Evolutionary conservation across 2,329 filamentous ascomycete genomes (phyloP), one percentile per base, ranked within the genome.

Genomic region (Graphiopsis chlorocephala): DNA sequence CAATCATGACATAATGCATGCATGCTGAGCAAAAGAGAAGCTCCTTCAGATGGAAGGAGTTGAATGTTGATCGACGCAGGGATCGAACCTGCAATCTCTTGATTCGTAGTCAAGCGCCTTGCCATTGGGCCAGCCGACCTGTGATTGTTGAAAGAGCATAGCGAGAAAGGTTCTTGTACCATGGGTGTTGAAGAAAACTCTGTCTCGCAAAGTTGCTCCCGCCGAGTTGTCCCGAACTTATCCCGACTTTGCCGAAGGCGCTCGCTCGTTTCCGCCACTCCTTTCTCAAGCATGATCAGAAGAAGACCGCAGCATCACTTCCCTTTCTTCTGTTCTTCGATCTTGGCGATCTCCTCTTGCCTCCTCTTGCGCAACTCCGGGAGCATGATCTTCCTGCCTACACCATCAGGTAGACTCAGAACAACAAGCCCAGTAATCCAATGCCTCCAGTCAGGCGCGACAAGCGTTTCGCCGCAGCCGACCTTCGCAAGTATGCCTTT

Each of bases 81-180:
- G 62, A 64, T 64, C 62, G 62, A 64, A 64, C 62, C 62, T 64
- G 62, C 62, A 64, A 64, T 64, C 62, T 64, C 62, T 64, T 64
- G 62, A 64, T 64, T 64, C 81, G 81, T 83, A 84, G 82, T 83
- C 82, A 84, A 82, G 79, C 81, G 81, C 82, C 82, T 83, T 84
- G 80, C 81, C 82, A 84, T 84, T 84, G 81, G 81, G 81, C 81
- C 82, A 83, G 61, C 61, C 50, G 61, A 38, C 61, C 61, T 56
- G 17, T 48, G 8, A 10, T 56, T 56, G 53, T 33, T 56, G 53
- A 29, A 12, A 31, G 7, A 4, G 6, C 10, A 35, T 4, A 5
- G 8, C 10, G 7, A 6, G 6, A 23, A 31, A 2, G 17, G 17
- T 29, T n/a, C n/a, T 29, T 53, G 50, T 28, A 53, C 28, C 50